Percentiles rank a stretch among this genome's conserved stretches.
These are phyloP conservation scores for Porcisia hertigi DNA, from an alignment of 208 protist genomes.

Conservation along the genomic window DNA sequence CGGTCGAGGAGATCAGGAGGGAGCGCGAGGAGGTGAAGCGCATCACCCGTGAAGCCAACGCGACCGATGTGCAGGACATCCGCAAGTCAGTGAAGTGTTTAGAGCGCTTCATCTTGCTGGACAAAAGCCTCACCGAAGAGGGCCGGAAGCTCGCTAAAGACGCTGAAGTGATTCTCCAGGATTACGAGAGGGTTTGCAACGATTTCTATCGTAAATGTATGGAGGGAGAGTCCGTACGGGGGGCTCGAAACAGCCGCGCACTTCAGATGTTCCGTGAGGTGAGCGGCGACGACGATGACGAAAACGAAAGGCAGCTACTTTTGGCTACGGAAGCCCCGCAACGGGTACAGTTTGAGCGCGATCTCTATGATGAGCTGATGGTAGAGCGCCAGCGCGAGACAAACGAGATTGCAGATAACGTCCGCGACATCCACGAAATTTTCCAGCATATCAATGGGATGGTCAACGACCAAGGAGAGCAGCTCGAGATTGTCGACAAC, in stretches of 20 bases:
- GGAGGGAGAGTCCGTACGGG: constrained; percentile 58
- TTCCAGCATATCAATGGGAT: constrained; percentile 86
- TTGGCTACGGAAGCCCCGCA: constrained; percentile 36
- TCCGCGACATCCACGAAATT: constrained; percentile 87
- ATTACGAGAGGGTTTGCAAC: constrained; percentile 79
- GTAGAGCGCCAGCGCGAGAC: constrained; percentile 78
- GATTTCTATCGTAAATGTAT: constrained; percentile 87
- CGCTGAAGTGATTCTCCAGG: constrained; percentile 56
- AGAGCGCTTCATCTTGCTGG: constrained; percentile 74
- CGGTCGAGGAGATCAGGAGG: constrained; percentile 60
- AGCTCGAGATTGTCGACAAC: constrained; percentile 69
- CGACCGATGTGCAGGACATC: constrained; percentile 68
- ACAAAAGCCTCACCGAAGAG: constrained; percentile 60
- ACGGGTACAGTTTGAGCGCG: constrained; percentile 63
- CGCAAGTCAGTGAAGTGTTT: constrained; percentile 70
- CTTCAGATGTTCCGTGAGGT: constrained; percentile 19
- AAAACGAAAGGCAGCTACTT: constrained; percentile 20
- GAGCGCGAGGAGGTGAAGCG: constrained; percentile 78
- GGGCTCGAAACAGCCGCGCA: constrained; percentile 23
- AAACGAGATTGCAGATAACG: constrained; percentile 82
- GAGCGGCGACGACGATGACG: constrained; percentile 44
- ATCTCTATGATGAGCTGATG: constrained; percentile 86
- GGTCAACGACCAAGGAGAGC: constrained; percentile 79
- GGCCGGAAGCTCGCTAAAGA: constrained; percentile 79
- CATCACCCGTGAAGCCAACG: constrained; percentile 54